These are phyloP conservation scores for Suillus placidus DNA, from an alignment of 768 basidiomycete genomes.

Conservation along the genomic window DNA sequence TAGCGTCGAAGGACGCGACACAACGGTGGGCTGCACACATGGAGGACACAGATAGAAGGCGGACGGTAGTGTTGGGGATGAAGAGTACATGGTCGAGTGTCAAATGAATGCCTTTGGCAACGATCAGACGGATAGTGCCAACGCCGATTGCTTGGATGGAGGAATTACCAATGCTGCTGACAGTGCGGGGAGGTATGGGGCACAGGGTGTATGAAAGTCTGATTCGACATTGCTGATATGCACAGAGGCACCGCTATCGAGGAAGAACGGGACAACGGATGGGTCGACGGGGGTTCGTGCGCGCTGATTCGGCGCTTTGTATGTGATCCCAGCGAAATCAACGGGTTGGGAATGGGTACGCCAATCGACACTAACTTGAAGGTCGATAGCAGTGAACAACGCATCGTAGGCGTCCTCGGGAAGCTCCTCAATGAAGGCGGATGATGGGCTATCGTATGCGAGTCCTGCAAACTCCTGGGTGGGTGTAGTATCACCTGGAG, in stretches of 20 bases:
- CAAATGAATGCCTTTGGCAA: slow-evolving; percentile 14
- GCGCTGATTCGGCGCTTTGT: neutral
- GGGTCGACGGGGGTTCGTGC: neutral
- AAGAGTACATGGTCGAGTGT: slow-evolving; percentile 21
- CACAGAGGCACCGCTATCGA: slow-evolving; percentile 14
- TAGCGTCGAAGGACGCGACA: slow-evolving; percentile 22
- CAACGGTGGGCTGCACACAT: slow-evolving; percentile 17
- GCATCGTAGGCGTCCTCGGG: no score
- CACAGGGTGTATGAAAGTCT: slow-evolving; percentile 18
- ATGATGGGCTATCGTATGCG: no score
- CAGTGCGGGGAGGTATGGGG: slow-evolving; percentile 11
- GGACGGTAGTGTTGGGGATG: slow-evolving; percentile 26
- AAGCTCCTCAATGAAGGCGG: no score
- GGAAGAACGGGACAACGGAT: neutral
- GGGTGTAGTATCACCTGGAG: no score
- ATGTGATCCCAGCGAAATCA: slow-evolving; percentile 4
- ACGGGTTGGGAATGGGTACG: neutral
- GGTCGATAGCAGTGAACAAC: no score
- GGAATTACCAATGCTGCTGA: slow-evolving; percentile 21
- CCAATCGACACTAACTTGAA: slow-evolving; percentile 5
- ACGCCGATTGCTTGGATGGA: slow-evolving; percentile 20
- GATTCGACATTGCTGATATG: slow-evolving; percentile 18
- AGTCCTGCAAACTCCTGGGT: no score
- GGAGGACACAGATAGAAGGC: slow-evolving; percentile 26
- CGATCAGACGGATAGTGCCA: slow-evolving; percentile 14